phyloP scores from a whole-genome alignment of 371 early-diverging fungal genomes.

The Rhizomucor pusillus region DNA sequence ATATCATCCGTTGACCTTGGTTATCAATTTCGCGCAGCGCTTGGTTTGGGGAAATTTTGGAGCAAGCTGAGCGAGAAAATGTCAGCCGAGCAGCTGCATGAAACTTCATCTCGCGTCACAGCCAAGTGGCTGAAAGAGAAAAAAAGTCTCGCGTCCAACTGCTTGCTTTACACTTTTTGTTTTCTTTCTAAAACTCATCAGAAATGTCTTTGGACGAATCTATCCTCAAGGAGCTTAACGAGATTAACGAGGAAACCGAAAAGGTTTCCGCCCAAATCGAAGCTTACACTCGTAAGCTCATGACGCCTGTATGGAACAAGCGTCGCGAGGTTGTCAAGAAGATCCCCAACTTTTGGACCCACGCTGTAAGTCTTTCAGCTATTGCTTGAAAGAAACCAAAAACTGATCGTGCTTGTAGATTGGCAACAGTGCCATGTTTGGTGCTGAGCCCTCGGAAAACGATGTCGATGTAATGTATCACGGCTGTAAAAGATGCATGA shows the following conservation, averaged over 20 bases:
- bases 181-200: background rate
- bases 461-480: constrained; percentile 23
- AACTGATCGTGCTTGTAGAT: constrained; percentile 17
- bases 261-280: constrained; percentile 33
- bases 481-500: background rate
- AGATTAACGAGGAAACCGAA: constrained; percentile 34
- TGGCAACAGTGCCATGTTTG: constrained; percentile 31
- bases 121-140: too few relatives aligned
- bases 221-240: constrained; percentile 29
- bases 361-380: constrained; percentile 27
- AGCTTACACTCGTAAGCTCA: constrained; percentile 44
- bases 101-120: too few relatives aligned
- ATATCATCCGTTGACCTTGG: too few relatives aligned
- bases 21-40: too few relatives aligned
- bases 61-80: too few relatives aligned
- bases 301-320: constrained; percentile 54
- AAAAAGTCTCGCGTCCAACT: too few relatives aligned
- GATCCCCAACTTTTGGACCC: constrained; percentile 57
- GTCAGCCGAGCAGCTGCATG: too few relatives aligned
- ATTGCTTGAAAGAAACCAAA: background rate
- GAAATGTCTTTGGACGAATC: constrained; percentile 28
- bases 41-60: too few relatives aligned
- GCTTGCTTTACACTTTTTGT: background rate
- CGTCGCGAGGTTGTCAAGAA: constrained; percentile 55
- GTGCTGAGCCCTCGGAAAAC: constrained; percentile 15